Percentiles rank a stretch among this genome's conserved stretches.
These are phyloP conservation scores for Cyberlindnera sargentensis DNA, from an alignment of 805 yeast species.

Conservation along the genomic window DNA sequence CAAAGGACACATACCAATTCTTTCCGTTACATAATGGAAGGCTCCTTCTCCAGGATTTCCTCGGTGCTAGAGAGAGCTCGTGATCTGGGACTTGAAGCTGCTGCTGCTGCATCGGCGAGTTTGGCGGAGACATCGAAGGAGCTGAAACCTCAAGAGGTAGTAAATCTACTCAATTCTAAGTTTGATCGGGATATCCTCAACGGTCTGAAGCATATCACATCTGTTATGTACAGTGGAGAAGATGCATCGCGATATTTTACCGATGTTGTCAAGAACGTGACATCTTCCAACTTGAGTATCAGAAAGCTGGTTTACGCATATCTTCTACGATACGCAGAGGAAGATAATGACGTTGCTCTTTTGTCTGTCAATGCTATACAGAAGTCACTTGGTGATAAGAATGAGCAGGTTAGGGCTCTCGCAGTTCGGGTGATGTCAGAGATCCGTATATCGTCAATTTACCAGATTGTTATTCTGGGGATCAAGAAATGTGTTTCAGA, in stretches of 20 bases:
- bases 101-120: conserved; percentile 66
- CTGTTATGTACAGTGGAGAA: conserved; percentile 35
- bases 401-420: conserved; percentile 60
- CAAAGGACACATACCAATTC: not conserved
- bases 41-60: conserved; percentile 53
- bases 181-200: conserved; percentile 54
- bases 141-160: conserved; percentile 60
- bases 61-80: conserved; percentile 75
- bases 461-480: conserved; percentile 71
- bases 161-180: conserved; percentile 58
- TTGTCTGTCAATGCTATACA: conserved; percentile 89
- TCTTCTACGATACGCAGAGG: conserved; percentile 68
- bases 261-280: conserved; percentile 82
- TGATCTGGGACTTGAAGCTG: conserved; percentile 75
- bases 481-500: conserved; percentile 65
- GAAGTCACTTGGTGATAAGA: conserved; percentile 65
- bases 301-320: conserved; percentile 74
- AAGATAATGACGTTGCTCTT: conserved; percentile 84
- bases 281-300: conserved; percentile 55
- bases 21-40: conserved; percentile 34
- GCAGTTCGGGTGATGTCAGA: conserved; percentile 78
- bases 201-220: conserved; percentile 52
- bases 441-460: conserved; percentile 72
- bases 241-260: conserved; percentile 51
- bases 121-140: conserved; percentile 53